phyloP scores from a whole-genome alignment of 768 basidiomycete genomes.

The Amanita rubescens region DNA sequence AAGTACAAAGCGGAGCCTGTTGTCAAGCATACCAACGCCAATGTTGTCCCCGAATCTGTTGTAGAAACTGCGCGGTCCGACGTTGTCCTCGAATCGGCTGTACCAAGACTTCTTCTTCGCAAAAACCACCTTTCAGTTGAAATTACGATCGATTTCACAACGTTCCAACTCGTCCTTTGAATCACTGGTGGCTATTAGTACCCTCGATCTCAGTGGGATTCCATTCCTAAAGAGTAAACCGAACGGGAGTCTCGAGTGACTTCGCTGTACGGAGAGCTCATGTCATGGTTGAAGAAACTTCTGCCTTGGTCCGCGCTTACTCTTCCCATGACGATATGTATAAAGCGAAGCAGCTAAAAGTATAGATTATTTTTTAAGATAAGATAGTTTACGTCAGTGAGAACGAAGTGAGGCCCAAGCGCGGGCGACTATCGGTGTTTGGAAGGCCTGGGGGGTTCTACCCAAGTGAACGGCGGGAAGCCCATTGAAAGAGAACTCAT shows the following conservation, averaged over 20 bases:
- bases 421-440: no score
- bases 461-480: no score
- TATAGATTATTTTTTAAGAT: no score
- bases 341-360: no score
- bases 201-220: background rate
- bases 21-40: background rate
- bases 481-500: no score
- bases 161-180: background rate
- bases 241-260: background rate
- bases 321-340: background rate
- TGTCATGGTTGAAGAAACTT: conserved; percentile 2
- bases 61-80: background rate
- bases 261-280: background rate
- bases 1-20: background rate
- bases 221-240: no score
- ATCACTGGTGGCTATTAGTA: background rate
- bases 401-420: no score
- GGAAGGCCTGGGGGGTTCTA: no score
- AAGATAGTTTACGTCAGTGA: no score
- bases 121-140: background rate
- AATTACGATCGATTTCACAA: background rate
- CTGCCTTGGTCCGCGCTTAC: background rate
- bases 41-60: background rate
- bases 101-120: background rate
- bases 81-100: background rate